phyloP scores from a whole-genome alignment of 208 protist species.

The Leishmania gerbilli region DNA sequence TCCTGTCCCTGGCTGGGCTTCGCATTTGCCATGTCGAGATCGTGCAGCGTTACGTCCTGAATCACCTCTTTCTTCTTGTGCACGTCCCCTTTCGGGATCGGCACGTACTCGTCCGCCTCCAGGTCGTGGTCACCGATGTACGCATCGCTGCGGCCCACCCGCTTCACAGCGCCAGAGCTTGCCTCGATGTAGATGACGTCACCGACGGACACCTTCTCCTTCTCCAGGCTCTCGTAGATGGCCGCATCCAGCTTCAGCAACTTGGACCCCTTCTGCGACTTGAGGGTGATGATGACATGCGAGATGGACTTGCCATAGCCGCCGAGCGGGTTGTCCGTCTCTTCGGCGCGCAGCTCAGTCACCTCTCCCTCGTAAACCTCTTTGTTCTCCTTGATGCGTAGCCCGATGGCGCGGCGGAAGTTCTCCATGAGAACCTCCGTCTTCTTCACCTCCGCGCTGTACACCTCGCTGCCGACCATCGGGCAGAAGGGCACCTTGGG shows the following conservation, averaged over 20 bases:
- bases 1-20: slow-evolving; percentile 97
- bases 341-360: slow-evolving; percentile 98
- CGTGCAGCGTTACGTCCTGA: slow-evolving; percentile 99
- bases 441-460: slow-evolving; percentile 99
- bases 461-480: slow-evolving; percentile 99
- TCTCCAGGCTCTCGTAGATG: slow-evolving; percentile 99
- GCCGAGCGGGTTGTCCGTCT: slow-evolving; percentile 98
- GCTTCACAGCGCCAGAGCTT: slow-evolving; percentile 97
- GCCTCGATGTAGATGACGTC: slow-evolving; percentile 99
- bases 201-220: slow-evolving; percentile 98
- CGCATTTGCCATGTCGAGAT: slow-evolving; percentile 99
- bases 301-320: slow-evolving; percentile 98
- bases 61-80: slow-evolving; percentile 99
- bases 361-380: slow-evolving; percentile 99
- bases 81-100: slow-evolving; percentile 99
- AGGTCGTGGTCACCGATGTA: slow-evolving; percentile 97
- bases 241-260: slow-evolving; percentile 98
- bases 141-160: slow-evolving; percentile 95
- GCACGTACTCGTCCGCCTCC: slow-evolving; percentile 99
- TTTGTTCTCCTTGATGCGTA: slow-evolving; percentile 99
- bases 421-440: slow-evolving; percentile 99
- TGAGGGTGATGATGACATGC: slow-evolving; percentile 98
- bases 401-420: slow-evolving; percentile 99
- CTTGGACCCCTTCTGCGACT: slow-evolving; percentile 98
- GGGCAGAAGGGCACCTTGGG: slow-evolving; percentile 99